These are phyloP conservation scores for Petunia axillaris DNA, from an alignment of 257 asterid genomes.

Conservation along the genomic window DNA sequence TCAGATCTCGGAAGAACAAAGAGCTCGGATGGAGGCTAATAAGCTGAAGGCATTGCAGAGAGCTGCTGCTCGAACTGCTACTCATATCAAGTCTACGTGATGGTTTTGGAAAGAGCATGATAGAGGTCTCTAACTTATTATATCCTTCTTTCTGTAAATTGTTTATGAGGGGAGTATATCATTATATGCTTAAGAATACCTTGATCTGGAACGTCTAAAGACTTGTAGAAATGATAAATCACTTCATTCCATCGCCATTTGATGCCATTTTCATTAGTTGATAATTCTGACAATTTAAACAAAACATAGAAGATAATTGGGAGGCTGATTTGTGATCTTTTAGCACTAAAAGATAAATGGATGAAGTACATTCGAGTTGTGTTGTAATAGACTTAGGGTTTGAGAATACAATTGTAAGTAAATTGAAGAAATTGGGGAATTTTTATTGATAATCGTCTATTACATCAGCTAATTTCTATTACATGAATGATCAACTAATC, in stretches of 20 bases:
- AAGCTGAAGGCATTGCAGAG: conserved; percentile 73
- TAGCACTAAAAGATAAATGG: not conserved
- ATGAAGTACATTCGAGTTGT: not conserved
- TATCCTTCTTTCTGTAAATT: conserved; percentile 15
- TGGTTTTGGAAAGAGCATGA: not conserved
- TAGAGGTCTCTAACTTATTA: not conserved
- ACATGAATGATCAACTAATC: too few species aligned
- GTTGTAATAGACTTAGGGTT: too few species aligned
- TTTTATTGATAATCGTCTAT: too few species aligned
- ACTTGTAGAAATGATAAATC: not conserved
- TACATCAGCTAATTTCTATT: too few species aligned
- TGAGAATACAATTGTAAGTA: too few species aligned
- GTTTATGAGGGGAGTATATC: not conserved
- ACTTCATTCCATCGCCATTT: not conserved
- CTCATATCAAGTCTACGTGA: conserved; percentile 13
- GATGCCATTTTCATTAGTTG: not conserved
- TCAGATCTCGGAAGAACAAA: conserved; percentile 67
- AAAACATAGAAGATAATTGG: not conserved
- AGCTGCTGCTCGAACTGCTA: conserved; percentile 64
- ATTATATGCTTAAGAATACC: not conserved
- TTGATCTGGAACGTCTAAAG: not conserved
- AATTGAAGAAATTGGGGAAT: too few species aligned
- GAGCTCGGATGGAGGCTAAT: conserved; percentile 76
- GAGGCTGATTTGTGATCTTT: not conserved
- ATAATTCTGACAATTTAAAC: not conserved